A percentile compares a stretch with the other conserved stretches of the same genome.
These are phyloP conservation scores for Hansenula lynferdii DNA, from an alignment of 1,139 yeast species.

Conservation along the genomic window DNA sequence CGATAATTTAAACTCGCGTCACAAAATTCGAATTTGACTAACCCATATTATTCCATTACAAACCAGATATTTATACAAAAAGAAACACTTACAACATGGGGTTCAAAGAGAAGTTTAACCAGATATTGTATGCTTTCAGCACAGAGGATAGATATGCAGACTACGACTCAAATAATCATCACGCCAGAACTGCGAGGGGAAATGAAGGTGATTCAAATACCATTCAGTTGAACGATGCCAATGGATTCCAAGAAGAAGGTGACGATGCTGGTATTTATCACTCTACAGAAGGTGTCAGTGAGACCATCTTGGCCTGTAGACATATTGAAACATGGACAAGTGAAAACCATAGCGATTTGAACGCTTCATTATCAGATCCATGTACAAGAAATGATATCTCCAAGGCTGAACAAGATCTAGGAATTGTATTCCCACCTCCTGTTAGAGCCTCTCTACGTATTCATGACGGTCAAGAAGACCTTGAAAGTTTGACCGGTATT, in stretches of 20 bases:
- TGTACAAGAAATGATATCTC: conserved; percentile 58
- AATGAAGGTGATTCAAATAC: conserved; percentile 3
- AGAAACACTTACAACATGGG: conserved; percentile 22
- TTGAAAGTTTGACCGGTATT: conserved; percentile 44
- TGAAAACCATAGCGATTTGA: conserved; percentile 50
- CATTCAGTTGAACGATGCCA: conserved; percentile 21
- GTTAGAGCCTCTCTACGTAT: conserved; percentile 53
- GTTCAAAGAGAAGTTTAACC: conserved; percentile 37
- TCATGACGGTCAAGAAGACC: conserved; percentile 65
- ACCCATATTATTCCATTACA: background rate
- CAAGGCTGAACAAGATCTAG: conserved; percentile 63
- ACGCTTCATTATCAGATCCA: conserved; percentile 53
- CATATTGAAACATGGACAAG: conserved; percentile 60
- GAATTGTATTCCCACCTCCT: conserved; percentile 51
- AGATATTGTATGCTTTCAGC: conserved; percentile 58
- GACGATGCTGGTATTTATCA: conserved; percentile 13
- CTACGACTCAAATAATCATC: conserved; percentile 41
- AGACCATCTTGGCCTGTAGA: conserved; percentile 63
- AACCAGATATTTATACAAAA: background rate
- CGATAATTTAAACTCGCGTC: conserved; percentile 4
- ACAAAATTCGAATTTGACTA: background rate
- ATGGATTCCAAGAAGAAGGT: conserved; percentile 14
- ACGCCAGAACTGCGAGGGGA: conserved; percentile 10
- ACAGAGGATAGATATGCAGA: conserved; percentile 70
- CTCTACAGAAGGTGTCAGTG: conserved; percentile 54